Evolutionary conservation across 345 rosid genomes (phyloP).

Genomic region (Hypericum perforatum): DNA sequence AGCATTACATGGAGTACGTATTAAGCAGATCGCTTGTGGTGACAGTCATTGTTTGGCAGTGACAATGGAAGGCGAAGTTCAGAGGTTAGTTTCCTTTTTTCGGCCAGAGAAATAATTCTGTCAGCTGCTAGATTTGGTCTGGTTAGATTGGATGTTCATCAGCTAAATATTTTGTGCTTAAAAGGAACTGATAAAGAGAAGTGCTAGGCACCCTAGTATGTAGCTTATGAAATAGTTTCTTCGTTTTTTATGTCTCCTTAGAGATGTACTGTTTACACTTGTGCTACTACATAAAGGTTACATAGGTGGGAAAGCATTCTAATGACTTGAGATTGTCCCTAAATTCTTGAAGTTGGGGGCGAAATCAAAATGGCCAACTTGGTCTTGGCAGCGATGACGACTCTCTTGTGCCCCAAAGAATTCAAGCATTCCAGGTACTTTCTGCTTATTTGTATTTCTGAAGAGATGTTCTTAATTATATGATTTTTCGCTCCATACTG

Average conservation of each 20-base stretch:
- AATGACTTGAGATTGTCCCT: constrained; percentile 5
- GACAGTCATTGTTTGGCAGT: constrained; percentile 98
- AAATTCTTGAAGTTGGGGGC: constrained; percentile 71
- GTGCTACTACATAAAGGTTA: background rate
- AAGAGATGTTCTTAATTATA: background rate
- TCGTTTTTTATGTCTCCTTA: background rate
- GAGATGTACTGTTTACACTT: background rate
- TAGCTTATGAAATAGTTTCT: background rate
- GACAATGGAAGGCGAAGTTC: constrained; percentile 83
- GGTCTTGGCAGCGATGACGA: constrained; percentile 86
- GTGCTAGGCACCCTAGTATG: background rate
- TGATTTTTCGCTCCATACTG: background rate
- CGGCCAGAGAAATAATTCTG: too few relatives aligned
- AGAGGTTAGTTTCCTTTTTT: constrained; percentile 37
- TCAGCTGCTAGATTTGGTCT: too few relatives aligned
- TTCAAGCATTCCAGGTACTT: constrained; percentile 77
- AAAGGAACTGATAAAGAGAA: too few relatives aligned
- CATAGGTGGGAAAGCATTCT: constrained; percentile 4
- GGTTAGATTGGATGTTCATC: too few relatives aligned
- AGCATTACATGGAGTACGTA: constrained; percentile 61
- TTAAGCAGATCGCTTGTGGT: constrained; percentile 96
- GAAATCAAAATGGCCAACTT: constrained; percentile 99
- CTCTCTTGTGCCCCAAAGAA: constrained; percentile 80
- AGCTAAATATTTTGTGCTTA: too few relatives aligned
- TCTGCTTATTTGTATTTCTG: background rate